phyloP scores from a whole-genome alignment of 805 yeast genomes.

The Pichia kluyveri region DNA sequence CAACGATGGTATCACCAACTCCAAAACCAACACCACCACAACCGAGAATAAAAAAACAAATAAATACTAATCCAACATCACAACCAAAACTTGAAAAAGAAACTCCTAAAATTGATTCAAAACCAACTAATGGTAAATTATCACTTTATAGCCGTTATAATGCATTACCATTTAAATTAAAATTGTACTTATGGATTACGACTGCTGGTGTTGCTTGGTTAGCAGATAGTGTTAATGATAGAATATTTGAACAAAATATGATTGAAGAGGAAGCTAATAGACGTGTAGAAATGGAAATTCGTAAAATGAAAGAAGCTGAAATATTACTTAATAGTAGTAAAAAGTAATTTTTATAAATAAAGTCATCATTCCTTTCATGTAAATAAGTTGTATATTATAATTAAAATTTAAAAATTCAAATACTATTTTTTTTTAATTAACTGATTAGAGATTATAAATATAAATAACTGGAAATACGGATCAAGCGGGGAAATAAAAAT shows the following conservation, averaged over 20 bases:
- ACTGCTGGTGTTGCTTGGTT: constrained; percentile 24
- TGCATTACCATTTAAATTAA: constrained; percentile 21
- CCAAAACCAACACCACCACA: constrained; percentile 2
- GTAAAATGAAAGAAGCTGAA: constrained; percentile 5
- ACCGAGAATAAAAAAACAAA: not conserved
- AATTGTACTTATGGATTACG: constrained; percentile 23
- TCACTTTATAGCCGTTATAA: constrained; percentile 12
- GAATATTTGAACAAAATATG: constrained; percentile 23
- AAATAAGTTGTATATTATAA: too few species aligned
- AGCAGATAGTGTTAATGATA: constrained; percentile 23
- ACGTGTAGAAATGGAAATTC: constrained; percentile 22
- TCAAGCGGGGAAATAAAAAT: not conserved
- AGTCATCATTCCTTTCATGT: too few species aligned
- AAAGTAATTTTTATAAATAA: not conserved
- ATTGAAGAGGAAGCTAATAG: constrained; percentile 25
- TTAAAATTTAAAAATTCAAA: too few species aligned
- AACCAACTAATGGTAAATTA: not conserved
- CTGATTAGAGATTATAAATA: too few species aligned
- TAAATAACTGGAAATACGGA: too few species aligned
- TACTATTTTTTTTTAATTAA: too few species aligned
- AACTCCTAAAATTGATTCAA: not conserved
- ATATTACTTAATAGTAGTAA: not conserved
- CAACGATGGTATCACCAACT: not conserved
- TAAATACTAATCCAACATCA: not conserved
- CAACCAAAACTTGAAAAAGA: not conserved